Percentiles rank a stretch among this genome's conserved stretches.
phyloP scores from a whole-genome alignment of 345 rosid species.

The Euphorbia peplus region DNA sequence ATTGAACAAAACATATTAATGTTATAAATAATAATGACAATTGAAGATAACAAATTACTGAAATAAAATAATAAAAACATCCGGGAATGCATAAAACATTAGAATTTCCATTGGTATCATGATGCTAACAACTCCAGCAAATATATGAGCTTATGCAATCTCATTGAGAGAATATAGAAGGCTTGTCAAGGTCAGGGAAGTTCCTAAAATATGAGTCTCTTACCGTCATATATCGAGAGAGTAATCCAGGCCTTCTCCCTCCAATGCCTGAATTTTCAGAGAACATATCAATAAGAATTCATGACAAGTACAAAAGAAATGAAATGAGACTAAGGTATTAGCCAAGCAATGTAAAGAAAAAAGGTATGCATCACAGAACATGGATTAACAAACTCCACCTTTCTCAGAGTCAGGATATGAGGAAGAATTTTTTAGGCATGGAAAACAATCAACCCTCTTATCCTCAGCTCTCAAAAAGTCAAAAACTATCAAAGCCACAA shows the following conservation, averaged over 20 bases:
- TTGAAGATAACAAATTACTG: background rate
- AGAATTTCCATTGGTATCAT: background rate
- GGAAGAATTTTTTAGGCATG: conserved; percentile 58
- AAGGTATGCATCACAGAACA: conserved; percentile 6
- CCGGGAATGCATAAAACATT: background rate
- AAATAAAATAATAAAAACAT: background rate
- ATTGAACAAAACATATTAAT: conserved; percentile 21
- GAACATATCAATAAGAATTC: conserved; percentile 21
- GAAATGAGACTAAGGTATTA: background rate
- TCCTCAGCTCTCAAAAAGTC: conserved; percentile 77
- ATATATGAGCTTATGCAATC: background rate
- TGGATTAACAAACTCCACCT: conserved; percentile 41
- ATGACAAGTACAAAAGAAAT: conserved; percentile 16
- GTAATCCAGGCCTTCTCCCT: conserved; percentile 60
- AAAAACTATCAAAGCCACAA: conserved; percentile 87
- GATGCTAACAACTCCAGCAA: background rate
- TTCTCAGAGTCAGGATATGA: conserved; percentile 53
- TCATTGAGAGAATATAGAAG: background rate
- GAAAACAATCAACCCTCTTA: conserved; percentile 86
- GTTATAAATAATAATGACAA: conserved; percentile 11
- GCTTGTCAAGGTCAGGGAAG: background rate
- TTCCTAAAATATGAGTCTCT: conserved; percentile 11
- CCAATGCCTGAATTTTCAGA: conserved; percentile 54
- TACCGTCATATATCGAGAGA: conserved; percentile 95
- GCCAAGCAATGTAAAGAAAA: background rate